Evolutionary conservation across 352 stramenopile genomes (phyloP), one percentile per base, ranked within the genome.

Genomic region (Phytophthora cajani): DNA sequence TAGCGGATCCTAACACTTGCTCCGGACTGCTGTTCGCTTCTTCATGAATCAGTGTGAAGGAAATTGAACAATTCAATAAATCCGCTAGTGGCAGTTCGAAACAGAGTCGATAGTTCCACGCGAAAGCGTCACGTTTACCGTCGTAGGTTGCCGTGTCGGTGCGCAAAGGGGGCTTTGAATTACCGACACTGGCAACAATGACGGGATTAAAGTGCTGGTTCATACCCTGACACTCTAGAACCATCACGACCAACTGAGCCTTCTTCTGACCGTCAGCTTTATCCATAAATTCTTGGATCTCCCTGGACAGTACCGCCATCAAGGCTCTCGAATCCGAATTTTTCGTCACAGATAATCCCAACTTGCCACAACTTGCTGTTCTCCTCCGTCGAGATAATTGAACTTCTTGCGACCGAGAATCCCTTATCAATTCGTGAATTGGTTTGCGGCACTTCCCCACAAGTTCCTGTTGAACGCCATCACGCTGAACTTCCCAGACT

Each of bases 21-120:
- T 25, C 9, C 19, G 8, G 8, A 52, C 25, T 52, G n/a, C 9
- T 11, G 17, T 49, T 23, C 42, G 16, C 46, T 5, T 52, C 19
- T 52, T 52, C 46, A 52, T 30, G n/a, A 27, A 52, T 52, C 46
- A 52, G 16, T 16, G 46, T 30, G 46, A 52, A 27, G 12, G 46
- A 52, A 17, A 52, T 14, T 3, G 14, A 7, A 17, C 1, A 3
- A 3, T 52, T 14, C 2, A 25, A 12, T 52, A 52, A 14, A 25
- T 52, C 5, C 2, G 19, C 46, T 25, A 5, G 19, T 52, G 19
- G 5, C 9, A 52, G 9, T 30, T 52, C 12, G 14, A 52, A 30
- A 30, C 46, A 30, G 16, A 52, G 17, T 5, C 19, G 46, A 30
- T 52, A n/a, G 19, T 52, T 52, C 46, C 46, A 52, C 9, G 17